Base-by-base conservation (phyloP, 805 yeast species). In the Cyberlindnera americana region DNA sequence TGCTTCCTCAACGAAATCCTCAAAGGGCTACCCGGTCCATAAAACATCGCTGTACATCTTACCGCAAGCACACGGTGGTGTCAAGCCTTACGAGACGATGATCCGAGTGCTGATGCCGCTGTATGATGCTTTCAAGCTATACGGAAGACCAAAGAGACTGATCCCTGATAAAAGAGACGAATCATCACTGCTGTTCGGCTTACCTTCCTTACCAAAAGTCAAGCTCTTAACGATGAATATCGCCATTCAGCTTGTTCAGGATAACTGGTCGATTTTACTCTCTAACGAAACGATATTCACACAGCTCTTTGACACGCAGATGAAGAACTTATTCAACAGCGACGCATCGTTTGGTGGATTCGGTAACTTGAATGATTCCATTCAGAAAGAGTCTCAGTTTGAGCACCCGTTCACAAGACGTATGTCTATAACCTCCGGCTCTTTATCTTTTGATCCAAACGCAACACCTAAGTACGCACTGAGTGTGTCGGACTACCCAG, bases 11-110 rank as follows among this genome's bases (percentile, higher is more conserved):
- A 7, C 42, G 13, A 45, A 33, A 26, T 34, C 50, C 3, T 13
- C 26, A 9, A 44, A 44, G 33, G 40, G 44, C 8, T 22, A 29
- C 14, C 31, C 18, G 13, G 34, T 47, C 3, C 36, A 34, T 16
- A 38, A 48, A 23, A 38, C 57, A 6, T 41, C 52, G 4, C 41
- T 79, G 33, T 78, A 78, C 56, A 64, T 80, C 39, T 77, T 84
- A 69, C 93, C 95, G 4, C 78, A 74, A 38, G 56, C 75, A 19
- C 95, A 84, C 59, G 79, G 81, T 4, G 84, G 86, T 29, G 91
- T 84, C 21, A 70, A 75, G 33, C 79, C 81, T 14, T 72, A 77
- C 35, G 93, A 84, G 55, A 84, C 84, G 13, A 78, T 83, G 77
- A 74, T 84, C 31, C 65, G 95, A 44, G 70, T 78, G 52, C 65